Evolutionary conservation across 495 filamentous ascomycete species (phyloP).

Genomic region (Tuber umbilicatum): DNA sequence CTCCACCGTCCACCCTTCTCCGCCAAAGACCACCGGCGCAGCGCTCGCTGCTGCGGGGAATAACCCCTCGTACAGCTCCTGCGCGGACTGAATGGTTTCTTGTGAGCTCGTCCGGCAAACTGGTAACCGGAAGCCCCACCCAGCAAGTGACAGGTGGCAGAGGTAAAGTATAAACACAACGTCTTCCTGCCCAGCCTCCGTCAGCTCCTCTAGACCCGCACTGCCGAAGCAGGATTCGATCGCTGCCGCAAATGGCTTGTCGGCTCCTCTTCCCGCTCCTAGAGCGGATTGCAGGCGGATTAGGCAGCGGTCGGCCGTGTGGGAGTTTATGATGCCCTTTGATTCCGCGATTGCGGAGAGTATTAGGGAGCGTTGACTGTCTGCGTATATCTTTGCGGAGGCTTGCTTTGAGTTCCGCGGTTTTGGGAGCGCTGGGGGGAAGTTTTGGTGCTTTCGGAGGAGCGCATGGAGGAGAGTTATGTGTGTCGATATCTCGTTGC

Average conservation of each 20-base stretch:
- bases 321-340: constrained; percentile 1
- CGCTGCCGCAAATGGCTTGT: constrained; percentile 11
- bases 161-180: constrained; percentile 36
- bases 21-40: constrained; percentile 32
- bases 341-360: constrained; percentile 18
- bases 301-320: neutral
- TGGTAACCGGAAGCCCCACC: neutral
- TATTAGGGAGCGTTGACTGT: constrained; percentile 28
- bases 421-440: constrained; percentile 13
- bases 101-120: neutral
- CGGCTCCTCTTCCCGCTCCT: neutral
- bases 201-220: constrained; percentile 11
- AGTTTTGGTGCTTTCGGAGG: constrained; percentile 12
- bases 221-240: constrained; percentile 31
- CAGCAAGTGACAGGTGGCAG: constrained; percentile 28
- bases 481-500: constrained; percentile 34
- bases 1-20: constrained; percentile 26
- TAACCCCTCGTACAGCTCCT: constrained; percentile 23
- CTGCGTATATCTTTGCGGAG: constrained; percentile 24
- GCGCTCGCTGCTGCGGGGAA: constrained; percentile 23
- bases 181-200: constrained; percentile 29
- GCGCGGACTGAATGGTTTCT: constrained; percentile 17
- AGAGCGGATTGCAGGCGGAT: constrained; percentile 16
- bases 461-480: constrained; percentile 31
- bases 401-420: constrained; percentile 9